phyloP scores from a whole-genome alignment of 2,329 filamentous ascomycete species.

The Colletotrichum sp. region DNA sequence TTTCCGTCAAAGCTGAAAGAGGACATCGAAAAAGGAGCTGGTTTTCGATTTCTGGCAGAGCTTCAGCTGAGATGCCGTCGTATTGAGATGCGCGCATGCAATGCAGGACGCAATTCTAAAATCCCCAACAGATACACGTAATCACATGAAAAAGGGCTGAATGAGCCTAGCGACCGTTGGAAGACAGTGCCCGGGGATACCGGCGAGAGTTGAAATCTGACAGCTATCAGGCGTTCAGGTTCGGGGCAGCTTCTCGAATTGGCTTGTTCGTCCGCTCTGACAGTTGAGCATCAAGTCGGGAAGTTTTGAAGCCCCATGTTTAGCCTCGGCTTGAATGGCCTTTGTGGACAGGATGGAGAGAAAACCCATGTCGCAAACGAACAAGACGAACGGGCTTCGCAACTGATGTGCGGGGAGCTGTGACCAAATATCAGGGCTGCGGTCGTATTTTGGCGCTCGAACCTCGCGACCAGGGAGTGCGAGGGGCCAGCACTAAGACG shows the following conservation, averaged over 20 bases:
- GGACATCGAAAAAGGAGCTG: neutral
- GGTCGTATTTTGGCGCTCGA: neutral
- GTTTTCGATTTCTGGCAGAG: neutral
- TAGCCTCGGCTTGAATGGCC: neutral
- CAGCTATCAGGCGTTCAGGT: neutral
- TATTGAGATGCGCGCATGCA: neutral
- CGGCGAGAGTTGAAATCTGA: neutral
- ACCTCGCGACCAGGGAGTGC: neutral
- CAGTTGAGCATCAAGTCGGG: neutral
- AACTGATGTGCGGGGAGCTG: neutral
- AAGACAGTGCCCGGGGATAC: neutral
- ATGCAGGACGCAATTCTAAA: neutral
- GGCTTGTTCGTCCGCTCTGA: neutral
- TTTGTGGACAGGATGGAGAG: neutral
- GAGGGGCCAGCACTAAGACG: neutral
- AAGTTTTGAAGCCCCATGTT: neutral
- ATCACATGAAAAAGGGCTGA: neutral
- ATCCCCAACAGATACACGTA: neutral
- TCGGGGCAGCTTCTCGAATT: neutral
- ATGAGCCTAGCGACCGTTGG: neutral
- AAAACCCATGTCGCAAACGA: neutral
- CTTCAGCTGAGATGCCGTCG: neutral
- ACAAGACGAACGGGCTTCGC: neutral
- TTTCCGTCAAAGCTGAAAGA: neutral
- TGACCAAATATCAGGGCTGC: neutral